phyloP scores from a whole-genome alignment of 257 asterid species.

The Pogostemon cablin region DNA sequence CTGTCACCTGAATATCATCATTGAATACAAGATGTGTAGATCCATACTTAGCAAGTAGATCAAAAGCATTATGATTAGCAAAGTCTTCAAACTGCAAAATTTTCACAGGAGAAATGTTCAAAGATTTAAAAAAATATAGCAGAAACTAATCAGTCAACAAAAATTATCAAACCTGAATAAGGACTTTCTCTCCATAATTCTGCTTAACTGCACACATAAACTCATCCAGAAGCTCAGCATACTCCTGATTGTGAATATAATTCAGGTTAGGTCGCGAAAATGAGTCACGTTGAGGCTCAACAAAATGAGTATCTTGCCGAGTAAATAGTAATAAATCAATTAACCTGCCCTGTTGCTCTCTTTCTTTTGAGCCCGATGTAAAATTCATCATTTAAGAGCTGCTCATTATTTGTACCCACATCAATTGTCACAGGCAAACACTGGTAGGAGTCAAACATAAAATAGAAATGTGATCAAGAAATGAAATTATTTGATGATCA shows the following conservation, averaged over 20 bases:
- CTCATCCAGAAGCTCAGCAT: conserved; percentile 75
- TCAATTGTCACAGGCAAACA: conserved; percentile 88
- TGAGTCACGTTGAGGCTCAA: conserved; percentile 3
- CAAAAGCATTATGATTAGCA: conserved; percentile 87
- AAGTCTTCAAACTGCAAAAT: conserved; percentile 78
- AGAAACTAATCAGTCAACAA: background rate
- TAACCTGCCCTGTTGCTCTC: conserved; percentile 80
- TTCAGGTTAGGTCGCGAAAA: conserved; percentile 16
- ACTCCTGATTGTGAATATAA: conserved; percentile 53
- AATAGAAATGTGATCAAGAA: conserved; percentile 14
- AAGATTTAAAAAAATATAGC: background rate
- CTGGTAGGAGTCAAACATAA: conserved; percentile 37
- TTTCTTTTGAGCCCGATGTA: conserved; percentile 71
- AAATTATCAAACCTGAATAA: conserved; percentile 58
- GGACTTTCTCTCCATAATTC: conserved; percentile 84
- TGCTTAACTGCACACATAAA: conserved; percentile 85
- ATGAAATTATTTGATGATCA: conserved; percentile 16
- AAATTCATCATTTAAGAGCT: conserved; percentile 67
- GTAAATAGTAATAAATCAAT: conserved; percentile 11
- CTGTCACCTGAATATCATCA: conserved; percentile 74
- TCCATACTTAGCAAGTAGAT: conserved; percentile 72
- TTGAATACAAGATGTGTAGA: conserved; percentile 81
- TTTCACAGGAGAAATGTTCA: conserved; percentile 9
- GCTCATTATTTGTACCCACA: conserved; percentile 81
- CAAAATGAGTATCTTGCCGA: conserved; percentile 5